Base-by-base conservation (phyloP, 306 rosid species). In the Trifolium fragiferum region DNA sequence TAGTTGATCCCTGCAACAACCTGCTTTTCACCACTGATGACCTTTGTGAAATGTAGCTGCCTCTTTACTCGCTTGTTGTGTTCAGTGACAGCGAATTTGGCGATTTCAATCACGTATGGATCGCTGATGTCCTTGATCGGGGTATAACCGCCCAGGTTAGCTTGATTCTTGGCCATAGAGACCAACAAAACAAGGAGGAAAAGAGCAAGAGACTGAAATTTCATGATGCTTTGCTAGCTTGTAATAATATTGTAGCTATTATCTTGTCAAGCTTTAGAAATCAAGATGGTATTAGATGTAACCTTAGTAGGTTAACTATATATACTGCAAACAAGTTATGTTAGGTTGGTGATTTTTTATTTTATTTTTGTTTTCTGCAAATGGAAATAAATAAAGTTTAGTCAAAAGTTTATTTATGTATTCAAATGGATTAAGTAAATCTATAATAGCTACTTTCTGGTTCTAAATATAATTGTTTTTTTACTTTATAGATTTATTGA, bases 21-120 rank as follows among this genome's bases (percentile, higher is more conserved):
- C 84, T 1, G 80, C 27, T 8, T 78, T 20, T 83, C 69, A 10
- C 89, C 89, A 38, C 68, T 23, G 15, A 85, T 61, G 38, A 77
- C 76, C 7, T 25, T 72, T 33, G 40, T 35, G 8, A 85, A 61
- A 74, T 13, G 37, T 37, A 88, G 64, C 0, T 15, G 20, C 2
- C 64, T 18, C 8, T 68, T 66, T 6, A 80, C 44, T n/a, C 33
- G 2, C 79, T 71, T 85, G 43, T 71, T 61, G 63, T 81, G 40
- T 47, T 89, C 86, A 0, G 63, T 19, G 0, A 89, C 15, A 1
- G 60, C 60, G 5, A 19, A 54, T 0, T 1, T 5, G 32, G 60
- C 60, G 0, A 54, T 19, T 54, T 54, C 60, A 4, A 9, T 54
- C 30, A 54, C 60, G 0, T 54, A 10, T 20, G 60, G 32, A 54